A percentile compares a stretch with the other conserved stretches of the same genome.
These are phyloP conservation scores for Rhizophagus sp. DNA, from an alignment of 192 early-diverging fungal genomes.

Conservation along the genomic window DNA sequence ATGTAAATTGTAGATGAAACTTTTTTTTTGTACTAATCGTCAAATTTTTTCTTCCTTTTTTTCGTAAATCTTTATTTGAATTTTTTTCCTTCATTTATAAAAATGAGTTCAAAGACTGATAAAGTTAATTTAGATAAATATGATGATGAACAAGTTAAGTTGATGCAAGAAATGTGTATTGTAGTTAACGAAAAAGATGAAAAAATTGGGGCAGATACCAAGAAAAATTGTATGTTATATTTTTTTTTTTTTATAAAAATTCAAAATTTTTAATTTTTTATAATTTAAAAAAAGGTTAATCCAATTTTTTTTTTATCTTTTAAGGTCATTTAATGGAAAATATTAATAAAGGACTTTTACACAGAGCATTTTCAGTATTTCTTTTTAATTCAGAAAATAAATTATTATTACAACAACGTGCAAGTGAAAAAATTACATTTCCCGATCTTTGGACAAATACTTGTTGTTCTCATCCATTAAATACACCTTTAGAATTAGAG, in stretches of 20 bases:
- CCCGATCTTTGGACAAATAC: constrained; percentile 97
- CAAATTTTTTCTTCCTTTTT: no score
- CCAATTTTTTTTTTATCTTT: background rate
- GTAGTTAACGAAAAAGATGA: constrained; percentile 86
- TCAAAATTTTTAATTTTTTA: background rate
- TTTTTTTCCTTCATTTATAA: background rate
- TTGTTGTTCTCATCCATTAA: constrained; percentile 97
- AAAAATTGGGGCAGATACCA: constrained; percentile 80
- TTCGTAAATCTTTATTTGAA: background rate
- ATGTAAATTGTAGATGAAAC: no score
- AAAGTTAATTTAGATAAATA: constrained; percentile 64
- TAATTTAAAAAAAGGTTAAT: background rate
- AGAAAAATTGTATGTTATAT: constrained; percentile 82
- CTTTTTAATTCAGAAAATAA: constrained; percentile 86
- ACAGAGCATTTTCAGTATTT: constrained; percentile 97
- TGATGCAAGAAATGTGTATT: constrained; percentile 99
- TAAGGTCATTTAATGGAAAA: constrained; percentile 94
- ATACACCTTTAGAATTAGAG: constrained; percentile 72
- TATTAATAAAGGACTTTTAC: constrained; percentile 86
- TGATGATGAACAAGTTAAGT: constrained; percentile 83
- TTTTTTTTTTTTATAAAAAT: background rate
- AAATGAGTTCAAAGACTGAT: background rate
- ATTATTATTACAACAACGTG: constrained; percentile 93
- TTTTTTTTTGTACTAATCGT: no score
- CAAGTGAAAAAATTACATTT: constrained; percentile 97